Evolutionary conservation across 192 early-diverging fungal species (phyloP), one percentile per base, ranked within the genome.

Genomic region (Backusella macrospora): DNA sequence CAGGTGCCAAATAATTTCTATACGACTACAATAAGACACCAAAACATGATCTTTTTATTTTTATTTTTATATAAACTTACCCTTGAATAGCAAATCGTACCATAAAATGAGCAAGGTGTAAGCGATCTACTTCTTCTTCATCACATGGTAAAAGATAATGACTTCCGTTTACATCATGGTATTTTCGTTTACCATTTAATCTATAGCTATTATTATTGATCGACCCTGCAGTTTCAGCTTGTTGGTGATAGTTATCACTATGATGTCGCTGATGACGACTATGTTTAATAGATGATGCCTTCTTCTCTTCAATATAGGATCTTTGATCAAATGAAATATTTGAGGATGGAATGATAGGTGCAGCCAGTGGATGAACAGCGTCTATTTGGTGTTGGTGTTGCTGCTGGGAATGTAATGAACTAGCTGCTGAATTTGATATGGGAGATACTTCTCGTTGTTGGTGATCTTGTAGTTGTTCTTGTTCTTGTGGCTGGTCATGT

Each of bases 61-160:
- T 14, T 48, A 49, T 38, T 47, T 13, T 37, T 9, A 5, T 38
- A 65, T 10, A 48, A 69, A 21, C 45, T 75, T 81, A 81, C 80
- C 80, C 80, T 73, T 82, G 76, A 72, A 82, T 78, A 68, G 77
- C 70, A 63, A 83, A 88, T 21, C 85, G 78, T 23, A 85, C 76
- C 70, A 88, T 76, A 62, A 83, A 88, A 67, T 88, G 87, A 29
- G 81, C 80, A 13, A 83, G 63, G 55, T 88, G 83, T 9, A 88
- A 66, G 8, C 87, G 73, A 72, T 88, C 83, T 4, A 83, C 80
- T 62, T 88, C 87, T 42, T 82, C 82, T 6, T 86, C 80, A 42
- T 88, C 85, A 55, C 83, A 83, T 1, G 84, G 87, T 16, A 86
- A 76, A 46, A 85, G 65, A 72, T 87, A 87, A 37, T 75, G 72